Percentiles rank a stretch among this genome's conserved stretches.
Conservation (phyloP, 306 rosid genomes). For the Amphicarpaea edgeworthii region DNA sequence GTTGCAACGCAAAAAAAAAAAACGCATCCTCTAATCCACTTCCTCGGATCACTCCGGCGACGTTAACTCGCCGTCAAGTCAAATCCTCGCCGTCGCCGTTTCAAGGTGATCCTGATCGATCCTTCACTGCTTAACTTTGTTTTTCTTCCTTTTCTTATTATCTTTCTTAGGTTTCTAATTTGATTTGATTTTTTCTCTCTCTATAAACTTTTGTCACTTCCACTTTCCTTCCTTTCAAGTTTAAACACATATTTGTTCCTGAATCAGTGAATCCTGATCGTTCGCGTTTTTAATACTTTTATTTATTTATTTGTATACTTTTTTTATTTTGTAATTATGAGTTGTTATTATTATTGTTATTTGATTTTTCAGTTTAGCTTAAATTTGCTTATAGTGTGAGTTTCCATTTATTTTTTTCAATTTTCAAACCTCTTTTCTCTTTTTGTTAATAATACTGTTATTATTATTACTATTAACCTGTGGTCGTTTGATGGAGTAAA, state of each 20-base stretch:
- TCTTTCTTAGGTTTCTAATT: slow-evolving; percentile 11
- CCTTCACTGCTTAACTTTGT: slow-evolving; percentile 7
- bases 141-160: too few relatives aligned
- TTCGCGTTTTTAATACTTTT: background rate
- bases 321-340: background rate
- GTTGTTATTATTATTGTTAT: background rate
- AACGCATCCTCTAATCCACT: slow-evolving; percentile 29
- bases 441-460: background rate
- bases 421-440: slow-evolving; percentile 1
- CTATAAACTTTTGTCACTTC: background rate
- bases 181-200: background rate
- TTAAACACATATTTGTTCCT: background rate
- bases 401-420: background rate
- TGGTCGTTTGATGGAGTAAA: background rate
- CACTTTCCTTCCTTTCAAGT: background rate
- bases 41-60: background rate
- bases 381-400: background rate
- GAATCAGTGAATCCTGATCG: slow-evolving; percentile 26
- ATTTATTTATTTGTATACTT: background rate
- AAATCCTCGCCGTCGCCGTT: slow-evolving; percentile 21
- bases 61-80: background rate
- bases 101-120: slow-evolving; percentile 47
- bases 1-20: background rate
- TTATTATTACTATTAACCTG: background rate
- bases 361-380: background rate